phyloP scores from a whole-genome alignment of 495 filamentous ascomycete genomes.

The Aspergillus ellipticus region DNA sequence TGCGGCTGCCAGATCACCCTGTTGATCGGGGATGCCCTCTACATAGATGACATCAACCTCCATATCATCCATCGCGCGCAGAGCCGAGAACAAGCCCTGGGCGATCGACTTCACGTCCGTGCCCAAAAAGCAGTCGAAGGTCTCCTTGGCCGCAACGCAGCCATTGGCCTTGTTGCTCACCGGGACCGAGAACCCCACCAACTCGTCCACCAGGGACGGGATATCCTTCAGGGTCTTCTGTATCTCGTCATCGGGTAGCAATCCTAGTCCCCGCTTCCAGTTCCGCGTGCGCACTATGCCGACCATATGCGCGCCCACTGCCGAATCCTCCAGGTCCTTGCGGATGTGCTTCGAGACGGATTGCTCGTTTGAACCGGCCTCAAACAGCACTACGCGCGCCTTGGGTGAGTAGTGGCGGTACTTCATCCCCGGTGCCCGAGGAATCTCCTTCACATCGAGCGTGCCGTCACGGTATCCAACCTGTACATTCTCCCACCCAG shows the following conservation, averaged over 20 bases:
- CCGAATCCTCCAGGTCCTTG: conserved; percentile 34
- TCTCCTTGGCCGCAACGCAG: conserved; percentile 26
- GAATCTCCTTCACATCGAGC: conserved; percentile 45
- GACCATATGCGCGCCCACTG: conserved; percentile 38
- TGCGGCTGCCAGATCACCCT: conserved; percentile 81
- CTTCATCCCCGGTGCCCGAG: conserved; percentile 95
- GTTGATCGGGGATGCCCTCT: conserved; percentile 74
- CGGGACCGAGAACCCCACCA: conserved; percentile 32
- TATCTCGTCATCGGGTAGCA: conserved; percentile 26
- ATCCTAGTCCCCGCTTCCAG: conserved; percentile 37
- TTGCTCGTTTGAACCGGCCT: conserved; percentile 41
- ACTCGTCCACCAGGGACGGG: conserved; percentile 23
- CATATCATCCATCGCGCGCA: conserved; percentile 77
- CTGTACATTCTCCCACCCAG: conserved; percentile 75
- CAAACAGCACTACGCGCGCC: conserved; percentile 81
- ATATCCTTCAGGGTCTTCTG: conserved; percentile 23
- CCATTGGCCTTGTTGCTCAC: conserved; percentile 25
- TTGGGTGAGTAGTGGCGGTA: conserved; percentile 96
- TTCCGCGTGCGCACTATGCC: conserved; percentile 45
- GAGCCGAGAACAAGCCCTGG: conserved; percentile 77
- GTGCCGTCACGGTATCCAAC: conserved; percentile 70
- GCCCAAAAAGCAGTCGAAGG: conserved; percentile 60
- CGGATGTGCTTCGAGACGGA: conserved; percentile 30
- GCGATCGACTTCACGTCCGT: conserved; percentile 67
- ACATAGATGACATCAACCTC: conserved; percentile 84